A percentile compares a stretch with the other conserved stretches of the same genome.
Conservation (phyloP, 2,329 filamentous ascomycete genomes). For the Neospermospora avenae region DNA sequence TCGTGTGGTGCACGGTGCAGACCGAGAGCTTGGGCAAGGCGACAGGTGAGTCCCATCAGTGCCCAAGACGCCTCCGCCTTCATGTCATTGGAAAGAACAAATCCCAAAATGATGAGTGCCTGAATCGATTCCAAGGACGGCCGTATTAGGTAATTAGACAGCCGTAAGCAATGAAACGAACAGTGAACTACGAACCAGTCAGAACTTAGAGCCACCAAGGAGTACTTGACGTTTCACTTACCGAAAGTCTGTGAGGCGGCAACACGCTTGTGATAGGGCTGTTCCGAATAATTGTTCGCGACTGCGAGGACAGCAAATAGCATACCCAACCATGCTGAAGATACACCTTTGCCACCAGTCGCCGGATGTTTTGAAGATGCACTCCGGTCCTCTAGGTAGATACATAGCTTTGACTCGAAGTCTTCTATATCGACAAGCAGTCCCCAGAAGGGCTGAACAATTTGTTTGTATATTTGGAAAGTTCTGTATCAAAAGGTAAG, state of each 20-base stretch:
- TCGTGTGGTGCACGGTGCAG: conserved; percentile 44
- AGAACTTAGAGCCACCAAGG: background rate
- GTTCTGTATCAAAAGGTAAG: conserved; percentile 41
- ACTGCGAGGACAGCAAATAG: conserved; percentile 63
- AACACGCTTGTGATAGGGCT: conserved; percentile 46
- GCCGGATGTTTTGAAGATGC: conserved; percentile 39
- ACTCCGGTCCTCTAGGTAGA: conserved; percentile 60
- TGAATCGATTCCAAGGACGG: conserved; percentile 65
- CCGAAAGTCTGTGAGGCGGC: conserved; percentile 46
- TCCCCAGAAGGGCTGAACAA: conserved; percentile 65
- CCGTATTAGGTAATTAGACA: conserved; percentile 61
- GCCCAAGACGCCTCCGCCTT: conserved; percentile 68
- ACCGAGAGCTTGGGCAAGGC: conserved; percentile 62
- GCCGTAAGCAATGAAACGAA: conserved; percentile 61
- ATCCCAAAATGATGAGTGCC: conserved; percentile 58
- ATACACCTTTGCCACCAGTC: conserved; percentile 40
- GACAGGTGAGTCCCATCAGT: conserved; percentile 59
- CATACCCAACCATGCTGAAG: conserved; percentile 64
- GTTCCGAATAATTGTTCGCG: conserved; percentile 64
- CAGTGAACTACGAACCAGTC: conserved; percentile 28
- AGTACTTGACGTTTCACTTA: conserved; percentile 26
- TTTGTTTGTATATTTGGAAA: conserved; percentile 65
- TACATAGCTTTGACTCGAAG: conserved; percentile 60
- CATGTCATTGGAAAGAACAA: conserved; percentile 66
- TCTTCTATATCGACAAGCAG: conserved; percentile 65